phyloP scores from a whole-genome alignment of 225 moss, liverwort and hornwort species.

The Sphagnum contortum region DNA sequence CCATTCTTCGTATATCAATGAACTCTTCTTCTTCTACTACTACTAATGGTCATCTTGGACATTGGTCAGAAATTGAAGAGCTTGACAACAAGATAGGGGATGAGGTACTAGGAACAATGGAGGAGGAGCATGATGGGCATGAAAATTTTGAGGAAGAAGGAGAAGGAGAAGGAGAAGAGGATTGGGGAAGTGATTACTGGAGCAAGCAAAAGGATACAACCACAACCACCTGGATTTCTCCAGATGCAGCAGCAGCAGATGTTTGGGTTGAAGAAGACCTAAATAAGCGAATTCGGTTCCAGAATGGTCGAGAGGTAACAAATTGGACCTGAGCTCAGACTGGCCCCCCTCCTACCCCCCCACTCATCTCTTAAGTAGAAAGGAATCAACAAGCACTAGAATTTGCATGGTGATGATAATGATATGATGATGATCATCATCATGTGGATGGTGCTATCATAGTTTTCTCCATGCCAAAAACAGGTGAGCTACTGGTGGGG shows the following conservation, averaged over 20 bases:
- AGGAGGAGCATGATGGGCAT: too few relatives aligned
- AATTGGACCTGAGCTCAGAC: background rate
- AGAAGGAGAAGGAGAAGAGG: conserved; percentile 5
- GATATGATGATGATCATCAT: background rate
- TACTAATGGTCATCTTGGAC: too few relatives aligned
- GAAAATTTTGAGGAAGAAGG: background rate
- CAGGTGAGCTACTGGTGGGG: too few relatives aligned
- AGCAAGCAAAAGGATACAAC: conserved; percentile 27
- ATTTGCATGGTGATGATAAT: too few relatives aligned
- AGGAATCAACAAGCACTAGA: too few relatives aligned
- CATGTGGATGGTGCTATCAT: too few relatives aligned
- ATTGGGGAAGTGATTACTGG: conserved; percentile 17
- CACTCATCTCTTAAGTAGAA: background rate
- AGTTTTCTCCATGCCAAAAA: too few relatives aligned
- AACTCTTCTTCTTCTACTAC: too few relatives aligned
- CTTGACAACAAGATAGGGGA: too few relatives aligned
- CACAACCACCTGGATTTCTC: conserved; percentile 16
- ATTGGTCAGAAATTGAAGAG: too few relatives aligned
- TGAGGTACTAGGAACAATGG: too few relatives aligned
- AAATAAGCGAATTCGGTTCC: conserved; percentile 50
- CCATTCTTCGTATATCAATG: too few relatives aligned
- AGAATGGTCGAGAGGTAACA: conserved; percentile 52
- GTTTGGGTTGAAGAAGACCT: conserved; percentile 47
- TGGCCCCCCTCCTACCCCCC: background rate
- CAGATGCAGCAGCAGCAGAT: conserved; percentile 22